Conservation (phyloP, 805 yeast species). For the Yamadazyma insecticola region DNA sequence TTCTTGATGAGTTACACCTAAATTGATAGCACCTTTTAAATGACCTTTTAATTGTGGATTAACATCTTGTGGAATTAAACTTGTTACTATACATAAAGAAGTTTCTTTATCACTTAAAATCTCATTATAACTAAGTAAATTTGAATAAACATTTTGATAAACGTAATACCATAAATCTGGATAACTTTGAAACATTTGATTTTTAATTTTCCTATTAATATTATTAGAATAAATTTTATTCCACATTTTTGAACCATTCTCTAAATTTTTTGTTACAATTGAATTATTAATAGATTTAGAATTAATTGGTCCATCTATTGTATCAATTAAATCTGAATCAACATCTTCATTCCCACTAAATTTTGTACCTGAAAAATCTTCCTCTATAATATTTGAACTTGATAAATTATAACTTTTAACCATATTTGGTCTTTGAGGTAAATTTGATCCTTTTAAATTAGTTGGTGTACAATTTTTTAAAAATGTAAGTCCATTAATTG, state of each 20-base stretch:
- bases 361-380: conserved; percentile 34
- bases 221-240: conserved; percentile 65
- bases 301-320: conserved; percentile 41
- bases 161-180: conserved; percentile 83
- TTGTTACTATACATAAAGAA: conserved; percentile 68
- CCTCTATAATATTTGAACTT: conserved; percentile 34
- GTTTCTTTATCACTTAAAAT: conserved; percentile 66
- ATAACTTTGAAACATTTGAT: conserved; percentile 67
- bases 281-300: conserved; percentile 23
- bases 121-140: conserved; percentile 64
- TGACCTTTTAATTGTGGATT: conserved; percentile 92
- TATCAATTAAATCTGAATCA: conserved; percentile 19
- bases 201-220: conserved; percentile 60
- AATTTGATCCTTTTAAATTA: conserved; percentile 17
- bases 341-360: conserved; percentile 27
- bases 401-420: conserved; percentile 31
- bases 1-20: conserved; percentile 66
- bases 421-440: conserved; percentile 23
- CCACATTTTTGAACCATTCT: conserved; percentile 67
- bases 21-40: conserved; percentile 76
- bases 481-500: conserved; percentile 71
- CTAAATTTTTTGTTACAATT: conserved; percentile 22
- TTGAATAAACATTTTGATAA: conserved; percentile 69
- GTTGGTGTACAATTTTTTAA: conserved; percentile 65
- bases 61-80: conserved; percentile 88